Percentiles rank a stretch among this genome's conserved stretches.
Conservation (phyloP, 257 asterid species). For the Solanum chiquidenum region DNA sequence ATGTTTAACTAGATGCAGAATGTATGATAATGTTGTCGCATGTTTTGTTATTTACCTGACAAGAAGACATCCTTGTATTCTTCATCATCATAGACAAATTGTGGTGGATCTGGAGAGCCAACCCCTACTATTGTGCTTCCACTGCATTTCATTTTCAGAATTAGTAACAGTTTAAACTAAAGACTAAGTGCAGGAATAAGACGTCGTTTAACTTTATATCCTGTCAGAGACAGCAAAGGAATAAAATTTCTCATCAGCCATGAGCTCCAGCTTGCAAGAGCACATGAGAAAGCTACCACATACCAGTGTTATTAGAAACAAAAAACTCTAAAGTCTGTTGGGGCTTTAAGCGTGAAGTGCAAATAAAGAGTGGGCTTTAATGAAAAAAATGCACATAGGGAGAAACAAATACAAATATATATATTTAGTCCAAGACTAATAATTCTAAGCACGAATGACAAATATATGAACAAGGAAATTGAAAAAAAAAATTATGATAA, state of each 20-base stretch:
- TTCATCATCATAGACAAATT: constrained; percentile 72
- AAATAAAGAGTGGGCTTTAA: too few relatives aligned
- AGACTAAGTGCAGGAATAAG: background rate
- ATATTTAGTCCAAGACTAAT: background rate
- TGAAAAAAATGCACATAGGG: background rate
- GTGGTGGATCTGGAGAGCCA: constrained; percentile 94
- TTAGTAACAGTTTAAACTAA: background rate
- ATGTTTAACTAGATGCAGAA: background rate
- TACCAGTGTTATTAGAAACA: too few relatives aligned
- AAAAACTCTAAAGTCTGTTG: too few relatives aligned
- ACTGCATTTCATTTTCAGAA: constrained; percentile 28
- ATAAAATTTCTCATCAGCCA: background rate
- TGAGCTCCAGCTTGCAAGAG: too few relatives aligned
- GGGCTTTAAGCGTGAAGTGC: too few relatives aligned
- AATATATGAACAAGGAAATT: background rate
- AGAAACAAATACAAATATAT: too few relatives aligned
- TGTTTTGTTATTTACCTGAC: constrained; percentile 41
- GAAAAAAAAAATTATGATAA: background rate
- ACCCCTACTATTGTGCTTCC: constrained; percentile 95
- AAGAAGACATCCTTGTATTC: constrained; percentile 74
- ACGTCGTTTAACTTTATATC: background rate
- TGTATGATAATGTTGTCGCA: background rate
- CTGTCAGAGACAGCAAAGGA: background rate
- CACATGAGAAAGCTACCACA: too few relatives aligned
- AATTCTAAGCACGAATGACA: background rate